Conservation (phyloP, 2,329 filamentous ascomycete genomes). For the Diplodia intermedia region DNA sequence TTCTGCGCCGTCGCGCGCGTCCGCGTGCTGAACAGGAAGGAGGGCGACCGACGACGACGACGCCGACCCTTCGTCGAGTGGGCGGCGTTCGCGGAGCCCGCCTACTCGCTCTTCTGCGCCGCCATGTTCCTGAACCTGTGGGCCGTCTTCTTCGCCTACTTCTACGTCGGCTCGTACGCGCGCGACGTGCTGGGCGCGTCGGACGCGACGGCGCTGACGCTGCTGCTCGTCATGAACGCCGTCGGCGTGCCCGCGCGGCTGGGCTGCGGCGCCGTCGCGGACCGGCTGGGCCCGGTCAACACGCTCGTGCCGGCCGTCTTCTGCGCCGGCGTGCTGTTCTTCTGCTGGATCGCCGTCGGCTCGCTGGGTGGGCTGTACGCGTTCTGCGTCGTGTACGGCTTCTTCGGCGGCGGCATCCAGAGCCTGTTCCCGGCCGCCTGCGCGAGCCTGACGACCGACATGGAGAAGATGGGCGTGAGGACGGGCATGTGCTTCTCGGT, state of each 20-base stretch:
- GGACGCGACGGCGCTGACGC: conserved; percentile 55
- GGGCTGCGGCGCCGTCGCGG: conserved; percentile 54
- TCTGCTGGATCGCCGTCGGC: conserved; percentile 53
- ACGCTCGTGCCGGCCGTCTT: conserved; percentile 49
- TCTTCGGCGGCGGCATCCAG: conserved; percentile 56
- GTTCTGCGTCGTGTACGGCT: conserved; percentile 56
- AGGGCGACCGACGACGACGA: too few species aligned
- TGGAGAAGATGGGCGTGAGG: conserved; percentile 50
- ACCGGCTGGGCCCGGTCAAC: conserved; percentile 51
- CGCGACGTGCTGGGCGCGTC: conserved; percentile 47
- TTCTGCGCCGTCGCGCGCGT: conserved; percentile 49
- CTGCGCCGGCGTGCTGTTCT: conserved; percentile 53
- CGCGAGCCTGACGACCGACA: conserved; percentile 52
- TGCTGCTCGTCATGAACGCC: conserved; percentile 61
- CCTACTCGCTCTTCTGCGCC: conserved; percentile 57
- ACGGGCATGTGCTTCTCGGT: conserved; percentile 53
- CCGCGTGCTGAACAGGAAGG: too few species aligned
- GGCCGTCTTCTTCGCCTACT: conserved; percentile 63
- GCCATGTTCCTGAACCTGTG: conserved; percentile 55
- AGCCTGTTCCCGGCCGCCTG: conserved; percentile 54
- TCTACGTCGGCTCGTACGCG: conserved; percentile 51
- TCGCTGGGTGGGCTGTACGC: conserved; percentile 49
- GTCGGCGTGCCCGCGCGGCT: conserved; percentile 59
- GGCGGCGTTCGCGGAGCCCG: conserved; percentile 62
- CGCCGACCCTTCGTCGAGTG: conserved; percentile 60